These are phyloP conservation scores for Penicillium subrubescens DNA, from an alignment of 495 filamentous ascomycete genomes.

Conservation along the genomic window DNA sequence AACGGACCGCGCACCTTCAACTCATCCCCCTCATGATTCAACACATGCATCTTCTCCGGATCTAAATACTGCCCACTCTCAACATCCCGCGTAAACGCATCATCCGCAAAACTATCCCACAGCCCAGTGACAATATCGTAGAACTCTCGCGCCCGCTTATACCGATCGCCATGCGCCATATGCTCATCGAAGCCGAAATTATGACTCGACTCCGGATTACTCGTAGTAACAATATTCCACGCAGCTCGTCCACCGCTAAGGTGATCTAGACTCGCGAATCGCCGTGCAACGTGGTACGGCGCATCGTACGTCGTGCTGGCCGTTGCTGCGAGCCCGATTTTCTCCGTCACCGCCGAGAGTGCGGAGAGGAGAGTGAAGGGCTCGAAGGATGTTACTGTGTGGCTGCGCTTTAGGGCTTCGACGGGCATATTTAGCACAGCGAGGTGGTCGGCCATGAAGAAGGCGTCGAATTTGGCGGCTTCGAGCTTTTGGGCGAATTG, in stretches of 20 bases:
- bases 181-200: slow-evolving; percentile 43
- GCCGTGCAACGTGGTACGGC: slow-evolving; percentile 64
- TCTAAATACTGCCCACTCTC: slow-evolving; percentile 52
- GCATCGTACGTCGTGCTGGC: slow-evolving; percentile 64
- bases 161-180: slow-evolving; percentile 38
- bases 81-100: slow-evolving; percentile 52
- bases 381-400: slow-evolving; percentile 57
- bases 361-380: slow-evolving; percentile 53
- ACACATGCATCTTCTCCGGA: slow-evolving; percentile 49
- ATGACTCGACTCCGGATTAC: slow-evolving; percentile 39
- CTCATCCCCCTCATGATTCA: slow-evolving; percentile 53
- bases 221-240: slow-evolving; percentile 46
- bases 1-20: slow-evolving; percentile 50
- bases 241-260: slow-evolving; percentile 56
- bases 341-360: slow-evolving; percentile 46
- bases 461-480: slow-evolving; percentile 61
- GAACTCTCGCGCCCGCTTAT: slow-evolving; percentile 44
- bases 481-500: slow-evolving; percentile 58
- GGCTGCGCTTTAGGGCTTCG: slow-evolving; percentile 58
- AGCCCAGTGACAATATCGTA: slow-evolving; percentile 42
- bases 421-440: slow-evolving; percentile 61
- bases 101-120: slow-evolving; percentile 59
- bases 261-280: slow-evolving; percentile 64
- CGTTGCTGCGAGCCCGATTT: slow-evolving; percentile 57
- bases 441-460: slow-evolving; percentile 65